phyloP scores from a whole-genome alignment of 106 monocot species.

The Dendrobium chrysotoxum region DNA sequence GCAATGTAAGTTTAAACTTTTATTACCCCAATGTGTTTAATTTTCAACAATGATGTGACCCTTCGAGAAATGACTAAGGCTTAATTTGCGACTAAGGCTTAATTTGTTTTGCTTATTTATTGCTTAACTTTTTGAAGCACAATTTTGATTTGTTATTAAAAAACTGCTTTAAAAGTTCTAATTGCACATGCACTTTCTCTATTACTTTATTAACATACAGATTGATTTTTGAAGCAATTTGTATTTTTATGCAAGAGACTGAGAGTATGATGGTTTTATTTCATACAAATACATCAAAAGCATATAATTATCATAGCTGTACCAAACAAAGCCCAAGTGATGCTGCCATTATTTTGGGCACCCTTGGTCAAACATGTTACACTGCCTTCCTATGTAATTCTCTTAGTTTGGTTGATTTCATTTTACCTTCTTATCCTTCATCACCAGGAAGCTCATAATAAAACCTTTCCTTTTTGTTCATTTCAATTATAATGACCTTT shows the following conservation, averaged over 20 bases:
- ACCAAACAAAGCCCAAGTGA: background rate
- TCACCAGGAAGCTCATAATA: background rate
- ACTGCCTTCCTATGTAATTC: background rate
- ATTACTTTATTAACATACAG: no score
- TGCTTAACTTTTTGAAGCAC: background rate
- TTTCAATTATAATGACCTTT: background rate
- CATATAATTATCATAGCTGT: no score
- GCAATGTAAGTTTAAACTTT: constrained; percentile 34
- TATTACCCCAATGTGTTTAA: no score
- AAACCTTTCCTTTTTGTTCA: background rate
- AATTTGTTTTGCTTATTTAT: background rate
- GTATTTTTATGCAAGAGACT: no score
- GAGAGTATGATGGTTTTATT: no score
- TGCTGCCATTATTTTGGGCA: background rate
- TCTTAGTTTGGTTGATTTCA: background rate
- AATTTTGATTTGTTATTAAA: background rate
- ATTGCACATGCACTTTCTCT: no score
- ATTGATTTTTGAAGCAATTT: no score
- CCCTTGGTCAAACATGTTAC: background rate
- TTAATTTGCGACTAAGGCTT: background rate
- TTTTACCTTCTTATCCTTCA: background rate
- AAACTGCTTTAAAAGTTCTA: no score
- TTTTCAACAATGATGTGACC: background rate
- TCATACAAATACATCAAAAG: no score
- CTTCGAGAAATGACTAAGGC: background rate